phyloP scores from a whole-genome alignment of 1,139 yeast species.

The Candida sp. region DNA sequence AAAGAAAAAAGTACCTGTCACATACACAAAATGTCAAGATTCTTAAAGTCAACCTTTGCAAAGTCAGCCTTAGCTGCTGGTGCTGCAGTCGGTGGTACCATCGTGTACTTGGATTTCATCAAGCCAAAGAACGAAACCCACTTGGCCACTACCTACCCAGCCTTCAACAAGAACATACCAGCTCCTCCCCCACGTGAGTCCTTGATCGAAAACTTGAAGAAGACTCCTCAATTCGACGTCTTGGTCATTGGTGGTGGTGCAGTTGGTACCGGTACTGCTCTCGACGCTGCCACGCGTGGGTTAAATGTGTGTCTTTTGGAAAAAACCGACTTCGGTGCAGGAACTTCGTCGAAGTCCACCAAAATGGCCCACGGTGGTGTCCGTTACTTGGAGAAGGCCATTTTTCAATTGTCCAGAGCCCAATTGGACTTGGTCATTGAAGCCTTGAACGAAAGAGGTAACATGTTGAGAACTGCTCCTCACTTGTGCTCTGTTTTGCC shows the following conservation, averaged over 20 bases:
- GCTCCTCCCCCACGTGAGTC: constrained; percentile 42
- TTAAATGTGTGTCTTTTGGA: constrained; percentile 88
- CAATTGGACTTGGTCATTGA: constrained; percentile 94
- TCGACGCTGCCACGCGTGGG: constrained; percentile 93
- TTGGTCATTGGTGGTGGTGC: constrained; percentile 96
- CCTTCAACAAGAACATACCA: constrained; percentile 37
- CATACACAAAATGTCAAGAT: constrained; percentile 19
- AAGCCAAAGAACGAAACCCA: constrained; percentile 39
- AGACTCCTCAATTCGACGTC: constrained; percentile 69
- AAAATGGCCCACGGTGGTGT: constrained; percentile 99
- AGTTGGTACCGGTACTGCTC: constrained; percentile 91
- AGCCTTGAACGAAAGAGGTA: constrained; percentile 91
- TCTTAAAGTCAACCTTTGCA: constrained; percentile 22
- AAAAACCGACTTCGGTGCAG: constrained; percentile 87
- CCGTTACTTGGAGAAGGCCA: constrained; percentile 92
- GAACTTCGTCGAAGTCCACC: constrained; percentile 95
- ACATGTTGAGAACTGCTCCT: constrained; percentile 91
- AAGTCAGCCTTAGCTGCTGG: constrained; percentile 39
- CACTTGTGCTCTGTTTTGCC: constrained; percentile 89
- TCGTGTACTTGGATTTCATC: constrained; percentile 48
- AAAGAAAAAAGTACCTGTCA: neutral
- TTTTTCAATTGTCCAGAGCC: constrained; percentile 87
- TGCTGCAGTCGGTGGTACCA: constrained; percentile 39
- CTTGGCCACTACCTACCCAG: constrained; percentile 36
- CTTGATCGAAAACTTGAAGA: constrained; percentile 34